Percentiles rank a stretch among this genome's conserved stretches.
phyloP scores from a whole-genome alignment of 1,139 yeast genomes.

The Lodderomyces theae region DNA sequence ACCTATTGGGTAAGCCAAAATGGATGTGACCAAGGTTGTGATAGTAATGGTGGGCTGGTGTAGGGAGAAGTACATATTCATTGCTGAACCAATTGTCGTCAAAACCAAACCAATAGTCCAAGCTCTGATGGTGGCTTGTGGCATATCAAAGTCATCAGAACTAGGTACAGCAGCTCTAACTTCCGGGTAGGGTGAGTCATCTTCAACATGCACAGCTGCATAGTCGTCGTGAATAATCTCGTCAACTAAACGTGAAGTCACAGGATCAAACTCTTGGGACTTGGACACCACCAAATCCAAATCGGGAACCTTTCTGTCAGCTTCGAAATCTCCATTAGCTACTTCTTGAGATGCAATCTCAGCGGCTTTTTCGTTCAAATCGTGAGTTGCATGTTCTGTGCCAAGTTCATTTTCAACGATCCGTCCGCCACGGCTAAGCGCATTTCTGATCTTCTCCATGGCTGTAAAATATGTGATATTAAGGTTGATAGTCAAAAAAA shows the following conservation, averaged over 20 bases:
- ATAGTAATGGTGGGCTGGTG: constrained; percentile 56
- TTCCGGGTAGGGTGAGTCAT: constrained; percentile 66
- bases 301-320: constrained; percentile 19
- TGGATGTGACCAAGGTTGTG: constrained; percentile 55
- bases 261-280: constrained; percentile 37
- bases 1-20: constrained; percentile 65
- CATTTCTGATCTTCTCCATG: constrained; percentile 21
- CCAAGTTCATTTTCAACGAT: constrained; percentile 3
- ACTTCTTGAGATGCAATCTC: constrained; percentile 9
- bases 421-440: constrained; percentile 11
- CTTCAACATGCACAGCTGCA: constrained; percentile 42
- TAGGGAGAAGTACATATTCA: constrained; percentile 58
- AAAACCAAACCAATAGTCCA: constrained; percentile 56
- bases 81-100: constrained; percentile 58
- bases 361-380: constrained; percentile 9
- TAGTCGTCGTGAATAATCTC: constrained; percentile 38
- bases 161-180: constrained; percentile 70
- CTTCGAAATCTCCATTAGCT: constrained; percentile 22
- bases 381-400: not conserved
- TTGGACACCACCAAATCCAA: constrained; percentile 26
- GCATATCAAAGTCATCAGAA: constrained; percentile 51
- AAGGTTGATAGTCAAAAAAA: not conserved
- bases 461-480: constrained; percentile 1
- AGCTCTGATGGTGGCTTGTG: constrained; percentile 61
- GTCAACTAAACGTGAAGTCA: constrained; percentile 27